phyloP scores from a whole-genome alignment of 2,329 filamentous ascomycete genomes.

The Pseudodiploospora longispora region DNA sequence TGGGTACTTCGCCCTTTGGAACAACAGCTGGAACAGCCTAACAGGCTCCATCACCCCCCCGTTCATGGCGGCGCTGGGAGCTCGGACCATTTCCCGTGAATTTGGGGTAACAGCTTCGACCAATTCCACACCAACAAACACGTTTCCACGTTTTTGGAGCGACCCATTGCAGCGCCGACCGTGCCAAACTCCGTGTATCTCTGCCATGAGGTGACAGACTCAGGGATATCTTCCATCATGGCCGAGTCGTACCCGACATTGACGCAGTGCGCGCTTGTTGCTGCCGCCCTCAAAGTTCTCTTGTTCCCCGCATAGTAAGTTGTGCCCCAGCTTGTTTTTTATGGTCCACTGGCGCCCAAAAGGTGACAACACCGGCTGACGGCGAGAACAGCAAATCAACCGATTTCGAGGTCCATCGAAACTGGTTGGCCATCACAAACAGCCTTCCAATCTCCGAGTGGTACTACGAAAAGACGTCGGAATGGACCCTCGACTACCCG shows the following conservation, averaged over 20 bases:
- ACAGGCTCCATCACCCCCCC: too few relatives aligned
- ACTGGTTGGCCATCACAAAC: conserved; percentile 95
- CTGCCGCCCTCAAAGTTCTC: conserved; percentile 82
- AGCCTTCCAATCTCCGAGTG: conserved; percentile 80
- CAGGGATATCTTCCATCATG: conserved; percentile 43
- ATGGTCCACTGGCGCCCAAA: not conserved
- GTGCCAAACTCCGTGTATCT: not conserved
- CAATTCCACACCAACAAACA: too few relatives aligned
- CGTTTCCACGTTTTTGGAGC: too few relatives aligned
- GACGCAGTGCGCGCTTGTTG: conserved; percentile 76
- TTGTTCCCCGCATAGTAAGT: conserved; percentile 91
- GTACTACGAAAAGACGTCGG: conserved; percentile 96
- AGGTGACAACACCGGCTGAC: not conserved
- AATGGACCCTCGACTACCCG: conserved; percentile 99
- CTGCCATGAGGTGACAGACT: conserved; percentile 6
- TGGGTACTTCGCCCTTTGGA: too few relatives aligned
- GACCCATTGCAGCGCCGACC: too few relatives aligned
- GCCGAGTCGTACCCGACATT: conserved; percentile 79
- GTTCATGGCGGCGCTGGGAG: too few relatives aligned
- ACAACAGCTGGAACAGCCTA: too few relatives aligned
- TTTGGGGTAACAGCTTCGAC: too few relatives aligned
- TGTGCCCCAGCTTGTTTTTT: not conserved
- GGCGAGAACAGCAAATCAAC: conserved; percentile 74
- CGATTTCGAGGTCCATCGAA: conserved; percentile 97
- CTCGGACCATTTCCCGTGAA: too few relatives aligned